Percentiles rank a stretch among this genome's conserved stretches.
These are phyloP conservation scores for Lanmaoa pseudosensibilis DNA, from an alignment of 768 basidiomycete genomes.

Conservation along the genomic window DNA sequence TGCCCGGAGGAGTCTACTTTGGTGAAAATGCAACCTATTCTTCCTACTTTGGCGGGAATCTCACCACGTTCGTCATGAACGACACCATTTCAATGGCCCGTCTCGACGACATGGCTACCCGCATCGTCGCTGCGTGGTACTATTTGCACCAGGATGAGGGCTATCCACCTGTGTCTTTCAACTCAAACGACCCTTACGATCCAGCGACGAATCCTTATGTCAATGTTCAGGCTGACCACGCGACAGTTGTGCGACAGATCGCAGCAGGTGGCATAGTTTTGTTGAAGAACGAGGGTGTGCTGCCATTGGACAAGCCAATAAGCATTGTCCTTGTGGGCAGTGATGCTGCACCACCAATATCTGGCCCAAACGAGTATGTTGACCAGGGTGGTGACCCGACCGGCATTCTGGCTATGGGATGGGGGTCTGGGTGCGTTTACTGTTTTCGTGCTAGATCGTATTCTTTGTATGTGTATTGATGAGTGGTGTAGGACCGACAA, in stretches of 20 bases:
- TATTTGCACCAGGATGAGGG: constrained; percentile 35
- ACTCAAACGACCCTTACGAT: background rate
- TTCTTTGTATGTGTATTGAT: background rate
- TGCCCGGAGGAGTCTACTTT: background rate
- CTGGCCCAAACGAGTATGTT: background rate
- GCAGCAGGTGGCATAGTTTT: background rate
- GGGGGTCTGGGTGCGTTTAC: background rate
- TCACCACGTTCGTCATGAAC: constrained; percentile 37
- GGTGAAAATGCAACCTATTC: background rate
- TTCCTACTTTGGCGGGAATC: constrained; percentile 36
- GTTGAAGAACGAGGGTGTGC: background rate
- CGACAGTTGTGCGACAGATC: background rate
- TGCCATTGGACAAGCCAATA: background rate
- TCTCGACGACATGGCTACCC: constrained; percentile 70
- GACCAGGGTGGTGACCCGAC: background rate
- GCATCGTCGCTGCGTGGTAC: constrained; percentile 69
- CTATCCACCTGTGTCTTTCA: constrained; percentile 18
- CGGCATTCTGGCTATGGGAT: background rate
- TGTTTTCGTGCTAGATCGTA: background rate
- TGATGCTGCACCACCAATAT: background rate
- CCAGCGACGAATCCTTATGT: background rate
- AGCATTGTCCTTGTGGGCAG: background rate
- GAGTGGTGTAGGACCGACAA: background rate
- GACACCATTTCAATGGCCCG: constrained; percentile 52
- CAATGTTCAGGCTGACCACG: background rate